Conservation (phyloP, 331 rosid genomes). For the Pyracantha coccinea region DNA sequence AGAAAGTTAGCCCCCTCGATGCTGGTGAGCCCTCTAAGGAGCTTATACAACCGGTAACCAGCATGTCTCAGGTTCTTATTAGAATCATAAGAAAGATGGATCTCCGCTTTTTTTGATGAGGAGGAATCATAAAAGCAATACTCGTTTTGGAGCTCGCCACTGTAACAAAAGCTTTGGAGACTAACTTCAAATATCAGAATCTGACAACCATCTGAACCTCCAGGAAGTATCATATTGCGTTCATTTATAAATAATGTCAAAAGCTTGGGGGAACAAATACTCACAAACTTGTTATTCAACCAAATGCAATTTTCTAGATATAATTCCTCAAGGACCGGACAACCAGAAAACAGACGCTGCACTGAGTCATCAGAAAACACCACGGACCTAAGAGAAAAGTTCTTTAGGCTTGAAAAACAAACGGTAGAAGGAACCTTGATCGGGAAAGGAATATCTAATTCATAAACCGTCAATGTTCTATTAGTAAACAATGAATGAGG, state of each 20-base stretch:
- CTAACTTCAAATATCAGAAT: background rate
- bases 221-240: background rate
- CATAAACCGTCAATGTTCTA: background rate
- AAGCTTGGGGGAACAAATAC: background rate
- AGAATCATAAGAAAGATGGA: background rate
- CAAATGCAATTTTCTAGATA: background rate
- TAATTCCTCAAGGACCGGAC: background rate
- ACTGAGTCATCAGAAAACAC: slow-evolving; percentile 1
- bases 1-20: background rate
- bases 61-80: background rate
- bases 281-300: background rate
- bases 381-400: background rate
- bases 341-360: background rate
- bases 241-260: background rate
- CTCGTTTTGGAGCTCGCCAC: background rate
- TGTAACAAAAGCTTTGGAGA: background rate
- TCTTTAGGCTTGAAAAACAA: background rate
- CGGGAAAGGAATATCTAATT: background rate
- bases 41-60: slow-evolving; percentile 4
- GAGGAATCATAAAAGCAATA: background rate
- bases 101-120: background rate
- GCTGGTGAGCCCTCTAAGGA: background rate
- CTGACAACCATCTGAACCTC: background rate
- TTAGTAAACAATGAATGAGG: background rate
- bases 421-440: background rate